phyloP scores from a whole-genome alignment of 495 filamentous ascomycete species.

The Neurospora sublineolata region DNA sequence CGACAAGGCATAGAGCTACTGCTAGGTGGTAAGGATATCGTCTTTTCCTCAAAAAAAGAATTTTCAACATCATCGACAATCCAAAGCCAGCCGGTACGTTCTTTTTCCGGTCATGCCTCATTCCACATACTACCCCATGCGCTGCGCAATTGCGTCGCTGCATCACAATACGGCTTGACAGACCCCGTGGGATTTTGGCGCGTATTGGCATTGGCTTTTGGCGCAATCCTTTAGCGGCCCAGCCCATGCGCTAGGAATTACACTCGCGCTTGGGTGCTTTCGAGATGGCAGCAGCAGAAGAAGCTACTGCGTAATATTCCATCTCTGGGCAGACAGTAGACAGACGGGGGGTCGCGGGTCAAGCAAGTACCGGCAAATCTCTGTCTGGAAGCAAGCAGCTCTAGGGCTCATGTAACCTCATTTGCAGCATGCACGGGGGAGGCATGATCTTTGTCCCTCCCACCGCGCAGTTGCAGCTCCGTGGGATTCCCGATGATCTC shows the following conservation, averaged over 20 bases:
- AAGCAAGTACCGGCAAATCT: constrained; percentile 2
- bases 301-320: constrained; percentile 1
- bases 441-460: constrained; percentile 1
- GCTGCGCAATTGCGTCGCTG: neutral
- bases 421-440: constrained; percentile 2
- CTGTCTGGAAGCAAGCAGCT: neutral
- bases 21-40: neutral
- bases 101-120: neutral
- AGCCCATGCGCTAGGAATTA: neutral
- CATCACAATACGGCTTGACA: neutral
- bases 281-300: neutral
- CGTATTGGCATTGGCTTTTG: neutral
- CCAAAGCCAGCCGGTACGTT: neutral
- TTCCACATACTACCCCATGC: neutral
- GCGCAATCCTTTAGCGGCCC: neutral
- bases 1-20: neutral
- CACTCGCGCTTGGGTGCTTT: neutral
- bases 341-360: neutral
- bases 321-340: neutral
- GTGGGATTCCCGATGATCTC: constrained; percentile 3
- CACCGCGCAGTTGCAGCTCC: neutral
- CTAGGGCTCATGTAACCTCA: constrained; percentile 6
- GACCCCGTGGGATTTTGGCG: neutral
- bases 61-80: neutral
- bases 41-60: neutral